Evolutionary conservation across 768 basidiomycete species (phyloP).

Genomic region (Amanita brunnescens): DNA sequence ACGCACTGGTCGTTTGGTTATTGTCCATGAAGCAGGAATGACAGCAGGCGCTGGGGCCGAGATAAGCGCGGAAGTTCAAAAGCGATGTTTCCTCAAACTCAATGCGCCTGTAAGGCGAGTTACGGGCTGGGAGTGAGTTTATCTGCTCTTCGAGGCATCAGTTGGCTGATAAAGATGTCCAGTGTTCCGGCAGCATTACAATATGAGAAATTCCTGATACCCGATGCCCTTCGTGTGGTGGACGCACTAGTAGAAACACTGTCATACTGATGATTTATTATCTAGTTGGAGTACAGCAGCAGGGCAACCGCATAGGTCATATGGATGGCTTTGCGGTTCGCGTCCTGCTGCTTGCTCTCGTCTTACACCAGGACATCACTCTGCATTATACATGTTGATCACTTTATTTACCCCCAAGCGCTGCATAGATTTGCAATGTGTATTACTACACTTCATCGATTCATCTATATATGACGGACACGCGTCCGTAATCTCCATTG

Average conservation of each 20-base stretch:
- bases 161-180: background rate
- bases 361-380: no score
- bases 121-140: conserved; percentile 89
- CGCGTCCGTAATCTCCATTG: conserved; percentile 61
- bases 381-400: no score
- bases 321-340: no score
- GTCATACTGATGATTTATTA: conserved; percentile 35
- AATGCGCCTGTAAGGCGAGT: conserved; percentile 83
- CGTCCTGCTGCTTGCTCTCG: no score
- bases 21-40: conserved; percentile 89
- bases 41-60: conserved; percentile 87
- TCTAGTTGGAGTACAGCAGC: conserved; percentile 19
- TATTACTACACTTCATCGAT: conserved; percentile 67
- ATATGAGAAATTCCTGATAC: conserved; percentile 90
- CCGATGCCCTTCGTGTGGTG: conserved; percentile 75
- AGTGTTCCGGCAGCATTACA: conserved; percentile 80
- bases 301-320: no score
- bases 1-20: conserved; percentile 74
- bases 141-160: conserved; percentile 6
- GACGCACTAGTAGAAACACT: conserved; percentile 83
- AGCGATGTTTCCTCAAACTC: conserved; percentile 79
- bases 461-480: conserved; percentile 72
- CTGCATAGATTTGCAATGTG: conserved; percentile 94
- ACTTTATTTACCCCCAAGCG: background rate
- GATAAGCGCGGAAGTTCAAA: conserved; percentile 86